Evolutionary conservation across 768 basidiomycete species (phyloP).

Genomic region (Leucocoprinus birnbaumii): DNA sequence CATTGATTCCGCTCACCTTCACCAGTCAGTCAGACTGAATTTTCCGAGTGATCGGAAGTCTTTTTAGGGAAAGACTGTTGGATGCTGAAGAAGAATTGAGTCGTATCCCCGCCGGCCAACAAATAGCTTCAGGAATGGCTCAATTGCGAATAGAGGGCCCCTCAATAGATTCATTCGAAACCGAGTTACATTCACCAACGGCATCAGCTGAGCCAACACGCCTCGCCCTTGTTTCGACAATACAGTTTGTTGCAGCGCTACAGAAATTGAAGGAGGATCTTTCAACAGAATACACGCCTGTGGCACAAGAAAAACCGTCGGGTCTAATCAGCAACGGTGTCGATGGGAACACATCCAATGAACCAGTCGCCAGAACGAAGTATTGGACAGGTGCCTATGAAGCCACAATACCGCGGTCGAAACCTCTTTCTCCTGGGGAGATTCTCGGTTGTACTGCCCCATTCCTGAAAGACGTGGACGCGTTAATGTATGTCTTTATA

Average conservation of each 20-base stretch:
- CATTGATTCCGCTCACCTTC: conserved; percentile 84
- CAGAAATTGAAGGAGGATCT: conserved; percentile 85
- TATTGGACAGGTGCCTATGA: conserved; percentile 69
- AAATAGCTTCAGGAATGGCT: conserved; percentile 42
- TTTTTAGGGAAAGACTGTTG: conserved; percentile 65
- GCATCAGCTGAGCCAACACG: conserved; percentile 47
- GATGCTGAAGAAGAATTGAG: conserved; percentile 47
- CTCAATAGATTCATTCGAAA: conserved; percentile 1
- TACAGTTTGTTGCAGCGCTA: conserved; percentile 94
- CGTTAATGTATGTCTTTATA: conserved; percentile 70
- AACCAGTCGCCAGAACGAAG: conserved; percentile 15
- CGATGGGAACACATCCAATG: conserved; percentile 1
- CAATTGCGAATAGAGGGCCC: conserved; percentile 64
- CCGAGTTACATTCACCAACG: conserved; percentile 1
- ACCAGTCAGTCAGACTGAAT: conserved; percentile 82
- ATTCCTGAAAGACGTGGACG: conserved; percentile 72
- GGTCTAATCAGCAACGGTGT: conserved; percentile 12
- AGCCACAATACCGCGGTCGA: conserved; percentile 75
- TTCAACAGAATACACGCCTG: conserved; percentile 31
- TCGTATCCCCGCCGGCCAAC: conserved; percentile 37
- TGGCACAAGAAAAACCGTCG: conserved; percentile 12
- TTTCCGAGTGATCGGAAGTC: conserved; percentile 72
- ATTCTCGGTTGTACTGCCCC: conserved; percentile 98
- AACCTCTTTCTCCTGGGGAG: conserved; percentile 94
- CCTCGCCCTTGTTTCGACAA: conserved; percentile 92